phyloP scores from a whole-genome alignment of 179 eudicot genomes.

The Silene coronaria region DNA sequence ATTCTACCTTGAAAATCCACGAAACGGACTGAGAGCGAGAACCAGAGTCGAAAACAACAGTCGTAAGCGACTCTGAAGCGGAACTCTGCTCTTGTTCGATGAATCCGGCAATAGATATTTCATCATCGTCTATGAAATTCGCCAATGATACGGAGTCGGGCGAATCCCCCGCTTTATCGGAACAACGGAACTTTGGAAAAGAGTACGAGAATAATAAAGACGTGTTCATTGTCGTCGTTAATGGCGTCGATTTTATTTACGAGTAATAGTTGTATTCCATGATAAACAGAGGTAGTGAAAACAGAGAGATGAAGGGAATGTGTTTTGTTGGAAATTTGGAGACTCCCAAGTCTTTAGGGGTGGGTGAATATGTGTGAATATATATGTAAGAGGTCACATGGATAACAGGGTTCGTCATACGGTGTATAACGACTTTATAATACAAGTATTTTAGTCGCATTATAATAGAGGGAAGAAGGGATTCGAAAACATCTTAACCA shows the following conservation, averaged over 20 bases:
- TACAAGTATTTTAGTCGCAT: too few relatives aligned
- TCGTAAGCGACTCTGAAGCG: background rate
- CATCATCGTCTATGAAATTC: slow-evolving; percentile 20
- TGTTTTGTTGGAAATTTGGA: background rate
- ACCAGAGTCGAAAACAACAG: slow-evolving; percentile 36
- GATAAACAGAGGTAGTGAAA: background rate
- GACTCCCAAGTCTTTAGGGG: background rate
- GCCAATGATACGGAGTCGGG: slow-evolving; percentile 23
- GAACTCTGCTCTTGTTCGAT: slow-evolving; percentile 58
- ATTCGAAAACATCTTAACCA: too few relatives aligned
- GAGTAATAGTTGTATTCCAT: background rate
- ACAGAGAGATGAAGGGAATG: background rate
- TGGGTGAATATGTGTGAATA: background rate
- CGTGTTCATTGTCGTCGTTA: slow-evolving; percentile 9
- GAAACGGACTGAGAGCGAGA: slow-evolving; percentile 56
- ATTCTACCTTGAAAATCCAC: slow-evolving; percentile 84
- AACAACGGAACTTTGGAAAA: slow-evolving; percentile 57
- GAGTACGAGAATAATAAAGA: slow-evolving; percentile 30
- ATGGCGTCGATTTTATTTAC: background rate
- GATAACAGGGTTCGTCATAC: background rate
- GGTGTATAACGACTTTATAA: background rate
- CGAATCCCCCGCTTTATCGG: slow-evolving; percentile 45
- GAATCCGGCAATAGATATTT: slow-evolving; percentile 45
- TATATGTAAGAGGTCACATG: too few relatives aligned
- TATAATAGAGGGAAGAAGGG: too few relatives aligned